Percentiles rank a stretch among this genome's conserved stretches.
Evolutionary conservation across 2,329 filamentous ascomycete species (phyloP).

Genomic region (Phoma sp.): DNA sequence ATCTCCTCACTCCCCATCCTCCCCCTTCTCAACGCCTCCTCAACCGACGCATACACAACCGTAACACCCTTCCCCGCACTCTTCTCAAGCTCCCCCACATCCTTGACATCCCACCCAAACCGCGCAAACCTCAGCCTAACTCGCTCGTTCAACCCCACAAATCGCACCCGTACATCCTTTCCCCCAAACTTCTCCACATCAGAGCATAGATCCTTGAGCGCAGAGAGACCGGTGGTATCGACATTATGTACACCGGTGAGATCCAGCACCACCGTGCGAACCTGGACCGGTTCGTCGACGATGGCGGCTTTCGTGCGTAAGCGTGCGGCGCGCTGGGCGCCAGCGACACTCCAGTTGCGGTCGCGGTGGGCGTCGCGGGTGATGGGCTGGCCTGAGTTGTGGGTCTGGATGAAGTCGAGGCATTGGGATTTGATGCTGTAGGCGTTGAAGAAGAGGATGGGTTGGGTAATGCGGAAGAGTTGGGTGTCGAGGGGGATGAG

Average conservation of each 20-base stretch:
- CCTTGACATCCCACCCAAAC: constrained; percentile 43
- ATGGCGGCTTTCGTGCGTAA: constrained; percentile 54
- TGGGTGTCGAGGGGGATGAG: constrained; percentile 58
- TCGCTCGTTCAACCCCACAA: constrained; percentile 57
- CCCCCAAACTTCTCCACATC: constrained; percentile 62
- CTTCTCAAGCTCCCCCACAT: constrained; percentile 9
- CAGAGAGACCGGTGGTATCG: constrained; percentile 61
- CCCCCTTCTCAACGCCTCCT: constrained; percentile 24
- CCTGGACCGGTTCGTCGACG: constrained; percentile 49
- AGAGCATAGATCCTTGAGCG: constrained; percentile 57
- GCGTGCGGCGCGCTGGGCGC: constrained; percentile 56
- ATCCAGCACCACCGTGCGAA: constrained; percentile 61
- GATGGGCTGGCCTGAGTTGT: constrained; percentile 52
- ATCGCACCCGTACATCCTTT: constrained; percentile 55
- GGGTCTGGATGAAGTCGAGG: constrained; percentile 60
- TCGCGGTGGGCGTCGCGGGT: constrained; percentile 48
- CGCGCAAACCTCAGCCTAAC: constrained; percentile 44
- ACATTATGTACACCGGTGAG: constrained; percentile 61
- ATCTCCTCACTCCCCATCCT: too few species aligned
- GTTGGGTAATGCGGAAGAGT: constrained; percentile 64
- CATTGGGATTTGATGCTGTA: constrained; percentile 60
- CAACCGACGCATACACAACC: constrained; percentile 24
- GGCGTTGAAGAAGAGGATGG: constrained; percentile 69
- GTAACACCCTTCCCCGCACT: constrained; percentile 12
- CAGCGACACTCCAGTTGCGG: constrained; percentile 64